Conservation (phyloP, 257 asterid genomes). For the Ehretia macrophylla region DNA sequence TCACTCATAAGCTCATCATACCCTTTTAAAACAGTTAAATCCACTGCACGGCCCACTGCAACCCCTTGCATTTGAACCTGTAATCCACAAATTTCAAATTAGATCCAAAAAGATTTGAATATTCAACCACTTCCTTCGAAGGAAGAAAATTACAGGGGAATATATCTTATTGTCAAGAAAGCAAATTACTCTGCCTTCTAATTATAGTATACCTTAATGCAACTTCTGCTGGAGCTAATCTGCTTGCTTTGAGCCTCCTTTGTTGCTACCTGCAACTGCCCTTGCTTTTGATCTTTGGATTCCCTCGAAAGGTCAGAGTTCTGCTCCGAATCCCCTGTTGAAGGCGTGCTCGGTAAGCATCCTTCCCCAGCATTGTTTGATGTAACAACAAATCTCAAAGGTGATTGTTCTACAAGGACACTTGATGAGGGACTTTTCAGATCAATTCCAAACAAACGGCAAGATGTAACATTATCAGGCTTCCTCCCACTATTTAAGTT, state of each 20-base stretch:
- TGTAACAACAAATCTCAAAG: constrained; percentile 24
- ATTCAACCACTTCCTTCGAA: constrained; percentile 3
- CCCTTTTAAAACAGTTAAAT: constrained; percentile 65
- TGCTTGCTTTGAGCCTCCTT: constrained; percentile 9
- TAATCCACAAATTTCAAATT: constrained; percentile 13
- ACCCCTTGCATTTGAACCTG: constrained; percentile 99
- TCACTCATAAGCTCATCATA: constrained; percentile 65
- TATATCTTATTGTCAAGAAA: not conserved
- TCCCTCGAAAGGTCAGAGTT: constrained; percentile 64
- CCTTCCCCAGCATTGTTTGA: constrained; percentile 30
- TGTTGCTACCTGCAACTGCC: constrained; percentile 11
- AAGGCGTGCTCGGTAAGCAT: constrained; percentile 18
- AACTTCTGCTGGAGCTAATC: constrained; percentile 28
- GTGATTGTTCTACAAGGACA: constrained; percentile 24
- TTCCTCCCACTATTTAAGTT: constrained; percentile 36
- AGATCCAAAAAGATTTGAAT: not conserved
- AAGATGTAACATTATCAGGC: constrained; percentile 37
- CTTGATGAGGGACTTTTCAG: constrained; percentile 40
- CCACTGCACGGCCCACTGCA: constrained; percentile 93
- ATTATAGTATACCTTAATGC: constrained; percentile 3
- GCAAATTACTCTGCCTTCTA: not conserved
- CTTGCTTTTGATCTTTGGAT: constrained; percentile 37
- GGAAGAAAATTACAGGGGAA: not conserved
- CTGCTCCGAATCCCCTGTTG: constrained; percentile 48
- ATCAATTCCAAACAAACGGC: constrained; percentile 84